Conservation (phyloP, 2,329 filamentous ascomycete species). For the Chaetothyriales sp. region DNA sequence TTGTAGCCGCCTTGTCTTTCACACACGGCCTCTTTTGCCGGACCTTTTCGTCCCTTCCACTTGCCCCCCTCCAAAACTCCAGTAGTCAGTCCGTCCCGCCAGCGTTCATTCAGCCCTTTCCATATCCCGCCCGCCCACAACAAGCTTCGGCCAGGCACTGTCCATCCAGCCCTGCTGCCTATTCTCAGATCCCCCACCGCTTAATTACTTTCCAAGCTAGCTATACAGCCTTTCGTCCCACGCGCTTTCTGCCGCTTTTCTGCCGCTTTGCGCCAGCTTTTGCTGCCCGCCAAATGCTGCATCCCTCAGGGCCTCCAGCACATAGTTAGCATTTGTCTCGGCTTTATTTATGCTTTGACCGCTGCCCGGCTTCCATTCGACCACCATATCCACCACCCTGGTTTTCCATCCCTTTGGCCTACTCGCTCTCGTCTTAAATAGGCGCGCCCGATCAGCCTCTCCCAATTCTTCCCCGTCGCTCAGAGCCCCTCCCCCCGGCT, state of each 20-base stretch:
- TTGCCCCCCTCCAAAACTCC: too few relatives aligned
- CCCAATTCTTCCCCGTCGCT: too few relatives aligned
- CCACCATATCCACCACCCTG: neutral
- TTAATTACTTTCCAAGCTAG: neutral
- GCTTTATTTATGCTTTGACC: neutral
- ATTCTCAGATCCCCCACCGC: too few relatives aligned
- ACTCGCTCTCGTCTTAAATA: neutral
- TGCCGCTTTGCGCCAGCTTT: neutral
- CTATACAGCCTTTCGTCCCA: neutral
- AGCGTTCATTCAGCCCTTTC: too few relatives aligned
- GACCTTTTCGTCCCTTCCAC: neutral
- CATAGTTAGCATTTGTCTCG: neutral
- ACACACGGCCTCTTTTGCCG: neutral
- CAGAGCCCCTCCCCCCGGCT: neutral
- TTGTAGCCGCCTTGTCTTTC: neutral
- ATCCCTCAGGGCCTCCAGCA: neutral
- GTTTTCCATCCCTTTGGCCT: neutral
- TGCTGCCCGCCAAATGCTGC: neutral
- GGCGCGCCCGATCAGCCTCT: too few relatives aligned
- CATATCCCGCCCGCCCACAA: too few relatives aligned
- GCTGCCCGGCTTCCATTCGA: neutral
- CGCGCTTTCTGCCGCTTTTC: neutral
- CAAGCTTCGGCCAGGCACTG: too few relatives aligned
- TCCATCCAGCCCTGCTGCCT: too few relatives aligned
- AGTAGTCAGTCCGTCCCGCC: too few relatives aligned